Percentiles rank a stretch among this genome's conserved stretches.
Conservation (phyloP, 768 basidiomycete species). For the Hypholoma fasciculare region DNA sequence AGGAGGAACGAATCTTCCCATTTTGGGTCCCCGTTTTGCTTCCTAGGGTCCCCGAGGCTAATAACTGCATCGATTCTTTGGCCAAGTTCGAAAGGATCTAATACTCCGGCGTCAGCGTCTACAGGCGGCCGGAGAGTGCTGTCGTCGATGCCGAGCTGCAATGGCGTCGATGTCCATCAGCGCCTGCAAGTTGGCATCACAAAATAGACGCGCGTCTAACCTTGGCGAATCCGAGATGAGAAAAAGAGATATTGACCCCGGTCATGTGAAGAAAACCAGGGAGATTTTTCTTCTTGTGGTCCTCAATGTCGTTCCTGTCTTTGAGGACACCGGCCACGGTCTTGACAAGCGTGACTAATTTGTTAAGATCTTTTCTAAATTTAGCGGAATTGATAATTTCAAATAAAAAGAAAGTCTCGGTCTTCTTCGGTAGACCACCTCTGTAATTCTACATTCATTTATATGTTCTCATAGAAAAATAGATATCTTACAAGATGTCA, state of each 20-base stretch:
- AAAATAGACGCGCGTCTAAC: conserved; percentile 19
- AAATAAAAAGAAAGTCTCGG: conserved; percentile 53
- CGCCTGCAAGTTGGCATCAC: not conserved
- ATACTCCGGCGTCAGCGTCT: conserved; percentile 18
- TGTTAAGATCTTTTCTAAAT: conserved; percentile 44
- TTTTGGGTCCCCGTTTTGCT: conserved; percentile 26
- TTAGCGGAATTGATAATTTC: conserved; percentile 39
- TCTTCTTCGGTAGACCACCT: conserved; percentile 56
- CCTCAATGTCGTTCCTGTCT: conserved; percentile 38
- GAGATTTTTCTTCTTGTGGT: conserved; percentile 37
- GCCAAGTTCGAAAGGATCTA: conserved; percentile 36
- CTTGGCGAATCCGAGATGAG: conserved; percentile 44
- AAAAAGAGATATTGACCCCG: conserved; percentile 56
- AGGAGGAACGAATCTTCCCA: conserved; percentile 50
- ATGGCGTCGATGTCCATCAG: not conserved
- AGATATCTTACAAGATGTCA: conserved; percentile 40
- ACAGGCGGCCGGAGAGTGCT: not conserved
- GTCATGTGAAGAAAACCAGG: conserved; percentile 35
- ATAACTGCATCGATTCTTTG: conserved; percentile 38
- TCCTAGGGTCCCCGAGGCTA: conserved; percentile 35
- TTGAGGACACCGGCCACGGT: conserved; percentile 41
- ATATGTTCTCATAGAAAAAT: not conserved
- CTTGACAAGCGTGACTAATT: conserved; percentile 45
- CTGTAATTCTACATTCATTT: conserved; percentile 21
- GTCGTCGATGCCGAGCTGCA: conserved; percentile 42